These are phyloP conservation scores for Ceratocystis destructans DNA, from an alignment of 2,329 filamentous ascomycete species.

Conservation along the genomic window DNA sequence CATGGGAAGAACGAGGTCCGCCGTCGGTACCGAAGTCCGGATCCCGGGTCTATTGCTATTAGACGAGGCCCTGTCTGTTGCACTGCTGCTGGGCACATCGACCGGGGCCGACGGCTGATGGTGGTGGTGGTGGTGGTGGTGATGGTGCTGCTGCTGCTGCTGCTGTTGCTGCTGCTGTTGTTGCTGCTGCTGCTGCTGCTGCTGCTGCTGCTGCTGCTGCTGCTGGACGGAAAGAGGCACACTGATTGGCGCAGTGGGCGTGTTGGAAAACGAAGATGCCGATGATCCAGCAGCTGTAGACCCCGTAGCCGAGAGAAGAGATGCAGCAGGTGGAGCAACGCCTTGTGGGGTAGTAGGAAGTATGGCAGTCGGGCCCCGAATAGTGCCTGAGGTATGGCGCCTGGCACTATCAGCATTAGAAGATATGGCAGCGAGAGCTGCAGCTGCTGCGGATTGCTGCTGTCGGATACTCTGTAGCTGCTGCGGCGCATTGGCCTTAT, in stretches of 20 bases:
- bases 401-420: background rate
- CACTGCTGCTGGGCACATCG: constrained; percentile 16
- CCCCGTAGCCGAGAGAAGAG: constrained; percentile 46
- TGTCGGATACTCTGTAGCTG: background rate
- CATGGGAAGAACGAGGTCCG: constrained; percentile 27
- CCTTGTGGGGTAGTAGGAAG: constrained; percentile 42
- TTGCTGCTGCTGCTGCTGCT: background rate
- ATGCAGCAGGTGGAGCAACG: constrained; percentile 47
- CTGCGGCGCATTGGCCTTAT: background rate
- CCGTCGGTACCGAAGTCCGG: constrained; percentile 12
- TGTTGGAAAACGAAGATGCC: background rate
- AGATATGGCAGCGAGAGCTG: background rate
- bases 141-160: too few species aligned
- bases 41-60: constrained; percentile 10
- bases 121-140: too few species aligned
- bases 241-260: constrained; percentile 25
- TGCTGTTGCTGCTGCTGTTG: constrained; percentile 6
- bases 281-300: constrained; percentile 30
- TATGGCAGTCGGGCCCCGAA: background rate
- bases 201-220: constrained; percentile 10
- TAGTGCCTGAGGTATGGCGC: background rate
- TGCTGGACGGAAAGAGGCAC: constrained; percentile 18
- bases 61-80: constrained; percentile 9
- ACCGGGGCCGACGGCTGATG: constrained; percentile 9
- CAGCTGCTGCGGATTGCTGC: background rate